Evolutionary conservation across 306 rosid genomes (phyloP), one percentile per base, ranked within the genome.

Genomic region (Malus fusca): DNA sequence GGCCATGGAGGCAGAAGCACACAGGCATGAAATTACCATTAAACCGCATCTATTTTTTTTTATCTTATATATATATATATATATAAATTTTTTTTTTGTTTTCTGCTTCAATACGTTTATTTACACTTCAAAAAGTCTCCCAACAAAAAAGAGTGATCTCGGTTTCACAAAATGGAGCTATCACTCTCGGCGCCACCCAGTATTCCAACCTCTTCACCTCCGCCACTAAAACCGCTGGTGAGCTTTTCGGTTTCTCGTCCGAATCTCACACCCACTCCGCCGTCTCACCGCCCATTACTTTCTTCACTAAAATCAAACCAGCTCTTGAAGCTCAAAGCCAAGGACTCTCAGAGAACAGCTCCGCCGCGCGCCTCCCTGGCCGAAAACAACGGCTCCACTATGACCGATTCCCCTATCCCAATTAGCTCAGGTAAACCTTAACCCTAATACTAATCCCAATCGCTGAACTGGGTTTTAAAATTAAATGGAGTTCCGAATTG

Each of bases 351-450:
- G 33, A 69, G 80, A 81, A 55, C 9, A 26, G n/a, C 51, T 43
- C 15, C 83, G 44, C 79, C 87, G 61, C 71, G 82, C 35, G 71
- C 92, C 44, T 89, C 88, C 77, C 74, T 78, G 52, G 76, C 77
- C 5, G 84, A 78, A 70, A 69, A 48, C 69, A 88, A 90, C 60
- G 81, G 83, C 75, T 77, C 94, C 4, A 55, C 85, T 55, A 59
- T 77, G 43, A 61, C 81, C 23, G 21, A 79, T 83, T 79, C 84
- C n/a, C 82, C 87, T 13, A 6, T 30, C 23, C 83, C 87, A 22
- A 5, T n/a, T 64, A 77, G 22, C 75, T 72, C 95, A 68, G 97
- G 97, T 88, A 23, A 60, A 44, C 79, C 25, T 17, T 90, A 26
- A 60, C 56, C 81, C 25, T n/a, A 63, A 58, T 28, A 75, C 64